phyloP scores from a whole-genome alignment of 805 yeast species.

The Ogataea zsoltii region DNA sequence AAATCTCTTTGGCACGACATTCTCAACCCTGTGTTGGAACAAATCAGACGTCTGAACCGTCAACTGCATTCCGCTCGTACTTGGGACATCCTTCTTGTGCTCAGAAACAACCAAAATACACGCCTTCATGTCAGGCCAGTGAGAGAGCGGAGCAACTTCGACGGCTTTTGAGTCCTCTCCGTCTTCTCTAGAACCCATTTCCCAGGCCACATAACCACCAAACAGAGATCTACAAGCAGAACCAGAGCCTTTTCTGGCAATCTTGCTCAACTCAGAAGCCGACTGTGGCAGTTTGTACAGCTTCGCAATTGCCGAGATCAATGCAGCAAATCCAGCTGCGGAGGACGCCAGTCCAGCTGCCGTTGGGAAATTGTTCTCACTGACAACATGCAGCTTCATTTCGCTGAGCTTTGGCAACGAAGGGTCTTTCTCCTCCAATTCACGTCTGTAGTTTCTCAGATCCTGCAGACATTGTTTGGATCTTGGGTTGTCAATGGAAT shows the following conservation, averaged over 20 bases:
- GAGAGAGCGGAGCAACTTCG: slow-evolving; percentile 77
- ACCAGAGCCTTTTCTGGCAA: slow-evolving; percentile 98
- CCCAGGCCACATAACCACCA: slow-evolving; percentile 99
- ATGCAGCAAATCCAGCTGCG: slow-evolving; percentile 98
- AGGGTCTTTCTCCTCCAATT: slow-evolving; percentile 57
- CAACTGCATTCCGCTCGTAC: slow-evolving; percentile 94
- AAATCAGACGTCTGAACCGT: slow-evolving; percentile 89
- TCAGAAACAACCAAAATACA: slow-evolving; percentile 91
- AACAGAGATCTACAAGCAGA: slow-evolving; percentile 96
- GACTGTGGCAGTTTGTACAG: slow-evolving; percentile 84
- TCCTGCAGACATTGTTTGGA: slow-evolving; percentile 76
- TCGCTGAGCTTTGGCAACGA: slow-evolving; percentile 60
- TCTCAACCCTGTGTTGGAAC: slow-evolving; percentile 73
- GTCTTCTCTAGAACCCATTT: slow-evolving; percentile 75
- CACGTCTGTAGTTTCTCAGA: slow-evolving; percentile 64
- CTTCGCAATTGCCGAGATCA: slow-evolving; percentile 84
- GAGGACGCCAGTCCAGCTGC: slow-evolving; percentile 98
- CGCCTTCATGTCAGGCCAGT: slow-evolving; percentile 94
- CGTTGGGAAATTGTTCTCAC: slow-evolving; percentile 97
- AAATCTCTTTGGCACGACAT: slow-evolving; percentile 86
- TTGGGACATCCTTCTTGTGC: slow-evolving; percentile 90
- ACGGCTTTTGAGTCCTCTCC: slow-evolving; percentile 97
- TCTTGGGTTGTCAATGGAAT: slow-evolving; percentile 62
- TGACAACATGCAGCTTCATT: slow-evolving; percentile 74
- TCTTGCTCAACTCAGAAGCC: slow-evolving; percentile 80